phyloP scores from a whole-genome alignment of 768 basidiomycete species.

The Boletus reticuloceps region DNA sequence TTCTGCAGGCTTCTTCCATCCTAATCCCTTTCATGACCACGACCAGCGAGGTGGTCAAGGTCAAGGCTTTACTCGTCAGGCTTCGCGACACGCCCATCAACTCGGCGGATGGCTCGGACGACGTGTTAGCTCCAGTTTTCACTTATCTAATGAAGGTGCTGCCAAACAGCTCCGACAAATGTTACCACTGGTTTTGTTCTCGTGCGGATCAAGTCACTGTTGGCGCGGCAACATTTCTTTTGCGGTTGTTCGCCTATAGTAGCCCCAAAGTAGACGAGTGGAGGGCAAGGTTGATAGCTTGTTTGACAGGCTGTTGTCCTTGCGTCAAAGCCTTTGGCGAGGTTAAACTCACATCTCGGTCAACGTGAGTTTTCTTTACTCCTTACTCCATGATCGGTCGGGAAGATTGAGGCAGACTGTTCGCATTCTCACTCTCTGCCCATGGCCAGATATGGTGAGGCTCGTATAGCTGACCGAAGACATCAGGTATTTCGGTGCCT shows the following conservation, averaged over 20 bases:
- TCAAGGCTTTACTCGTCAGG: conserved; percentile 48
- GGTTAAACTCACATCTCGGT: conserved; percentile 60
- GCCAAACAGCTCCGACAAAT: conserved; percentile 35
- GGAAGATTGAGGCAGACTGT: conserved; percentile 5
- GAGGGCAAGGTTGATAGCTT: conserved; percentile 53
- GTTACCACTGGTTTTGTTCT: conserved; percentile 80
- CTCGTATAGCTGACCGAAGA: conserved; percentile 13
- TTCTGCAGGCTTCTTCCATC: background rate
- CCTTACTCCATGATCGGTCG: background rate
- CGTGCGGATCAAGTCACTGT: conserved; percentile 52
- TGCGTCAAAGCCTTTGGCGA: conserved; percentile 70
- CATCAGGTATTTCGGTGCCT: conserved; percentile 72
- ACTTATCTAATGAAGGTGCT: conserved; percentile 51
- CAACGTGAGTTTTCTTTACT: conserved; percentile 57
- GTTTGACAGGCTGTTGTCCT: conserved; percentile 60
- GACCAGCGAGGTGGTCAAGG: conserved; percentile 30
- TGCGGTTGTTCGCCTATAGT: conserved; percentile 79
- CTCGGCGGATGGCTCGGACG: conserved; percentile 46
- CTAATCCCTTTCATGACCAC: conserved; percentile 23
- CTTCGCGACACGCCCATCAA: conserved; percentile 61
- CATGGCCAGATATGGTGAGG: conserved; percentile 1
- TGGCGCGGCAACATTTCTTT: conserved; percentile 75
- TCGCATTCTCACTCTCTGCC: conserved; percentile 8
- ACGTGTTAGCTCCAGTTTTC: conserved; percentile 49
- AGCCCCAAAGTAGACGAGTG: conserved; percentile 58